Percentiles rank a stretch among this genome's conserved stretches.
Conservation (phyloP, 1,139 yeast species). For the Saccharomyces hybrid region DNA sequence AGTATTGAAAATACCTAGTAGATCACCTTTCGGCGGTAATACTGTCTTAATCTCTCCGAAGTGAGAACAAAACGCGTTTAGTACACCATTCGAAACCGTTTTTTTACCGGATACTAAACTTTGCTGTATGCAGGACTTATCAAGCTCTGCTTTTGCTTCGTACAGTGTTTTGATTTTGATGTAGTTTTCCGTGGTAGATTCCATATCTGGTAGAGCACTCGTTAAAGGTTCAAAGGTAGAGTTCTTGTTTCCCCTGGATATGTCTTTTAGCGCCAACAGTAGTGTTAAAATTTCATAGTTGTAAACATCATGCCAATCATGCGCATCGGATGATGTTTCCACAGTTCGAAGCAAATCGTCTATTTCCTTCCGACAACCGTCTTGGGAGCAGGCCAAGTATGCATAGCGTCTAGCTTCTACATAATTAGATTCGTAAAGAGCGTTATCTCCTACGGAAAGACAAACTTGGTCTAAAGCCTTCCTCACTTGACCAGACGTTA, state of each 20-base stretch:
- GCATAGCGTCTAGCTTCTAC: constrained; percentile 61
- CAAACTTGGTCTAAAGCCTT: neutral
- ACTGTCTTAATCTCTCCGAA: neutral
- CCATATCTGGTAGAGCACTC: constrained; percentile 85
- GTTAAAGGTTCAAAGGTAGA: constrained; percentile 34
- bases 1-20: neutral
- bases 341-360: neutral
- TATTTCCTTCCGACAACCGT: neutral
- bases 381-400: constrained; percentile 39
- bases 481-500: neutral
- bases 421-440: constrained; percentile 49
- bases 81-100: neutral
- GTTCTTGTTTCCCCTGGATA: constrained; percentile 35
- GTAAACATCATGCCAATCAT: constrained; percentile 8
- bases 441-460: constrained; percentile 17
- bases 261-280: constrained; percentile 47
- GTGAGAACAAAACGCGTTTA: neutral
- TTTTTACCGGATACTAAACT: constrained; percentile 25
- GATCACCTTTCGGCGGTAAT: constrained; percentile 3
- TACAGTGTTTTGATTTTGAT: constrained; percentile 53
- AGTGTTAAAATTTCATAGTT: constrained; percentile 53
- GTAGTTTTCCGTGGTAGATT: constrained; percentile 62
- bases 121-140: constrained; percentile 37
- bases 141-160: constrained; percentile 47
- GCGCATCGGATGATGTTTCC: neutral